Percentiles rank a stretch among this genome's conserved stretches.
These are phyloP conservation scores for Gossypium rotundifolium DNA, from an alignment of 345 rosid genomes.

Conservation along the genomic window DNA sequence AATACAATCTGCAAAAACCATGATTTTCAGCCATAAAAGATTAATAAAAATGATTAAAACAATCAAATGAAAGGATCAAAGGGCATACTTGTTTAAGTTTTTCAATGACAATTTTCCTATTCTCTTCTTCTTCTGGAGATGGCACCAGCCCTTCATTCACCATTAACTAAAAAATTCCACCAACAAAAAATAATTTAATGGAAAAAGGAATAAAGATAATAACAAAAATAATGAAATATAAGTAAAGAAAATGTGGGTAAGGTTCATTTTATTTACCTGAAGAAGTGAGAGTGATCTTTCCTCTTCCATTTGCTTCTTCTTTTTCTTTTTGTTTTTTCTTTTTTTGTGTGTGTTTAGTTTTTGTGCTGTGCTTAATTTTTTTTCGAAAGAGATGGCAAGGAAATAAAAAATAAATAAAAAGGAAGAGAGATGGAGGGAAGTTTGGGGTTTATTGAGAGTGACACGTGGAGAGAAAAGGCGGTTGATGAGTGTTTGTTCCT, in stretches of 20 bases:
- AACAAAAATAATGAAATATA: neutral
- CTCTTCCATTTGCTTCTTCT: conserved; percentile 24
- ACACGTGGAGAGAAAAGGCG: conserved; percentile 7
- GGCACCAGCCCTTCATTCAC: conserved; percentile 40
- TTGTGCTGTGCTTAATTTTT: neutral
- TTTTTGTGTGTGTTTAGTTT: neutral
- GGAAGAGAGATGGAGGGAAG: neutral
- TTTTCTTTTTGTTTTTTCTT: neutral
- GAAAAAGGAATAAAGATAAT: neutral
- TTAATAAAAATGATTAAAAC: neutral
- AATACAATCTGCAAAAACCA: conserved; percentile 30
- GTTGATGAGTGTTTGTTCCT: neutral
- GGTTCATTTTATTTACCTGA: conserved; percentile 24
- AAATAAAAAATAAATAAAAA: too few species aligned
- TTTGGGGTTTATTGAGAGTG: neutral
- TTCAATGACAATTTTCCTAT: conserved; percentile 32
- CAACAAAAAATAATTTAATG: neutral
- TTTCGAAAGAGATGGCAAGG: neutral
- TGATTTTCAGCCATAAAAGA: neutral
- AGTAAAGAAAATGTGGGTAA: neutral
- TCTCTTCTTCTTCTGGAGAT: conserved; percentile 36
- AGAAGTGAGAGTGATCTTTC: conserved; percentile 41
- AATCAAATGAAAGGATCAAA: neutral
- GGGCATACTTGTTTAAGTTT: conserved; percentile 31
- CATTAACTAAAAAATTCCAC: conserved; percentile 28